These are phyloP conservation scores for Penstemon newberryi DNA, from an alignment of 257 asterid genomes.

Conservation along the genomic window DNA sequence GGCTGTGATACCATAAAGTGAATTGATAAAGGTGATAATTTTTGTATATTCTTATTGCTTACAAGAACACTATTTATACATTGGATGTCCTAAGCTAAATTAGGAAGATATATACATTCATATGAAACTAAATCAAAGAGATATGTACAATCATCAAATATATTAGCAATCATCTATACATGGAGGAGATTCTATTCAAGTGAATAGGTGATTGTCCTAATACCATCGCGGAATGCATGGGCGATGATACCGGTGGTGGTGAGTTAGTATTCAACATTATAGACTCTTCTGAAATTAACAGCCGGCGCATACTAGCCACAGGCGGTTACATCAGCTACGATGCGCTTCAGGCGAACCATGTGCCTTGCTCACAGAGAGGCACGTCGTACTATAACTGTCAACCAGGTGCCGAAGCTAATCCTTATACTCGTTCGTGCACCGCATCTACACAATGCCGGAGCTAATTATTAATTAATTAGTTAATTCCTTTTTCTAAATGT, in stretches of 20 bases:
- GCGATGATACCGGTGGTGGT: slow-evolving; percentile 24
- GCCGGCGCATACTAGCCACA: slow-evolving; percentile 71
- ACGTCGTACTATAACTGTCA: slow-evolving; percentile 89
- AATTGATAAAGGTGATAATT: too few relatives aligned
- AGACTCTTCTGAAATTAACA: slow-evolving; percentile 50
- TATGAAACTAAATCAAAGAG: too few relatives aligned
- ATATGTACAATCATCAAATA: too few relatives aligned
- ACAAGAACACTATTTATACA: too few relatives aligned
- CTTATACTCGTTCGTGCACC: slow-evolving; percentile 72
- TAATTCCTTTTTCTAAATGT: too few relatives aligned
- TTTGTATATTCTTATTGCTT: too few relatives aligned
- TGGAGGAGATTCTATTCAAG: too few relatives aligned
- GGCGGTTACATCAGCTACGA: slow-evolving; percentile 47
- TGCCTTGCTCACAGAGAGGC: slow-evolving; percentile 77
- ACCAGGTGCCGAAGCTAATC: slow-evolving; percentile 79
- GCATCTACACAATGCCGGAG: slow-evolving; percentile 83
- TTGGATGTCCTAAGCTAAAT: too few relatives aligned
- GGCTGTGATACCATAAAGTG: too few relatives aligned
- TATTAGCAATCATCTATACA: too few relatives aligned
- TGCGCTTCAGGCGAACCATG: slow-evolving; percentile 42
- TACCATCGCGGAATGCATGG: slow-evolving; percentile 39
- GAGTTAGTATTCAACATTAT: slow-evolving; percentile 45
- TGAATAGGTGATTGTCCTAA: too few relatives aligned
- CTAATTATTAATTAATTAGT: slow-evolving; percentile 12
- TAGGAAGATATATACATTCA: too few relatives aligned